Percentiles rank a stretch among this genome's conserved stretches.
Conservation (phyloP, 2,329 filamentous ascomycete species). For the Aspergillus fructus region DNA sequence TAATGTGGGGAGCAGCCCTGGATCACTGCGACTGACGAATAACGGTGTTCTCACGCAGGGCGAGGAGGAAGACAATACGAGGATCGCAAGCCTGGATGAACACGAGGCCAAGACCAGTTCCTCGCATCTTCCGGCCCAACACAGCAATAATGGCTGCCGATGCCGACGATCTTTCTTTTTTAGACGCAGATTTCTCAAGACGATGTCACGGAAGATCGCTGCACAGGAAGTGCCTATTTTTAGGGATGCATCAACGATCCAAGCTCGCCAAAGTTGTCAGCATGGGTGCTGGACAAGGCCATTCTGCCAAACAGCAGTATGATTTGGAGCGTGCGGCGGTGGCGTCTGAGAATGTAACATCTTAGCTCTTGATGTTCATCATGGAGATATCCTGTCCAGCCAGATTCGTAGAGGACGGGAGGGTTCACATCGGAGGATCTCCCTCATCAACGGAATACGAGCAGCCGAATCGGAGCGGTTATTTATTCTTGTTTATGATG, state of each 20-base stretch:
- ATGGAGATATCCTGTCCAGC: too few relatives aligned
- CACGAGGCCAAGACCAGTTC: background rate
- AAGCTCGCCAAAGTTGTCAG: background rate
- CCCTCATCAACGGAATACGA: background rate
- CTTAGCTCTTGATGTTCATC: too few relatives aligned
- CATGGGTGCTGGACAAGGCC: background rate
- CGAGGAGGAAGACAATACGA: background rate
- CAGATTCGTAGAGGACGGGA: background rate
- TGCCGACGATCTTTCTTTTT: background rate
- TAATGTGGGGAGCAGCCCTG: background rate
- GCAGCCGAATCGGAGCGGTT: background rate
- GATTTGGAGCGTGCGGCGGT: background rate
- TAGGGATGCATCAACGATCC: background rate
- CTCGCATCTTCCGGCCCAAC: background rate
- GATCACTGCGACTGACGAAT: background rate
- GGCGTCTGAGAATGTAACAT: too few relatives aligned
- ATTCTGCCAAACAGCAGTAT: background rate
- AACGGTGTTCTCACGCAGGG: background rate
- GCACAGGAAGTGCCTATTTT: background rate
- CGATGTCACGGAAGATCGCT: background rate
- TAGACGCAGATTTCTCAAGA: background rate
- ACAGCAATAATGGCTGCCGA: background rate
- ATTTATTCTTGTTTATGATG: background rate
- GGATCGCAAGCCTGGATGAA: background rate
- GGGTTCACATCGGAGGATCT: background rate